A percentile compares a stretch with the other conserved stretches of the same genome.
Evolutionary conservation across 345 rosid species (phyloP).

Genomic region (Ceriops zippeliana): DNA sequence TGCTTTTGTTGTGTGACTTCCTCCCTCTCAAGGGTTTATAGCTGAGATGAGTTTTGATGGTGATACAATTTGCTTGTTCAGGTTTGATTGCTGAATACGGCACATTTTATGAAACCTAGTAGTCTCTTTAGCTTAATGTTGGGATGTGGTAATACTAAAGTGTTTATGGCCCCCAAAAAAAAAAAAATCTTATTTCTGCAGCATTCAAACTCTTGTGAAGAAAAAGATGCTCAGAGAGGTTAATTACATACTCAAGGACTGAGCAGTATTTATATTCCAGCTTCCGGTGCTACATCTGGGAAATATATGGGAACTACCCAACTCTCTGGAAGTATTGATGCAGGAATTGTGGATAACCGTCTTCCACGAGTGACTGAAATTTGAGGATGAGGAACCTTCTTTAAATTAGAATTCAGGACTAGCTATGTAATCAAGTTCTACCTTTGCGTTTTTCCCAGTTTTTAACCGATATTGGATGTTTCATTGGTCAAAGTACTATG

Average conservation of each 20-base stretch:
- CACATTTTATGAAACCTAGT: too few relatives aligned
- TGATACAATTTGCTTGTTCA: not conserved
- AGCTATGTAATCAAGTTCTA: constrained; percentile 5
- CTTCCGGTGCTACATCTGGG: constrained; percentile 10
- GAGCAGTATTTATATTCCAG: constrained; percentile 9
- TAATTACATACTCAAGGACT: constrained; percentile 5
- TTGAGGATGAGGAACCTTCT: constrained; percentile 34
- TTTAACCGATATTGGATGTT: constrained; percentile 14
- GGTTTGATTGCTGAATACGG: not conserved
- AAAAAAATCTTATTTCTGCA: constrained; percentile 15
- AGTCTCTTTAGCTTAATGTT: too few relatives aligned
- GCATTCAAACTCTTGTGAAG: constrained; percentile 49
- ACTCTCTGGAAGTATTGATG: constrained; percentile 19
- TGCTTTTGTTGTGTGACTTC: not conserved
- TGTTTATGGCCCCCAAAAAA: too few relatives aligned
- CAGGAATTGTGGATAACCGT: constrained; percentile 31
- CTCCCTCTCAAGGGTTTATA: not conserved
- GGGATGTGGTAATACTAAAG: too few relatives aligned
- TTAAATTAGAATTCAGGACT: constrained; percentile 15
- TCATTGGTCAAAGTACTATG: not conserved
- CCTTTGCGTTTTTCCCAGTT: constrained; percentile 4
- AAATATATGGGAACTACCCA: constrained; percentile 7
- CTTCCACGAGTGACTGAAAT: constrained; percentile 21
- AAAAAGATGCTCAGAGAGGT: not conserved
- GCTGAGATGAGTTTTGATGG: not conserved